Conservation (phyloP, 1,139 yeast species). For the Taiozyma onychis region DNA sequence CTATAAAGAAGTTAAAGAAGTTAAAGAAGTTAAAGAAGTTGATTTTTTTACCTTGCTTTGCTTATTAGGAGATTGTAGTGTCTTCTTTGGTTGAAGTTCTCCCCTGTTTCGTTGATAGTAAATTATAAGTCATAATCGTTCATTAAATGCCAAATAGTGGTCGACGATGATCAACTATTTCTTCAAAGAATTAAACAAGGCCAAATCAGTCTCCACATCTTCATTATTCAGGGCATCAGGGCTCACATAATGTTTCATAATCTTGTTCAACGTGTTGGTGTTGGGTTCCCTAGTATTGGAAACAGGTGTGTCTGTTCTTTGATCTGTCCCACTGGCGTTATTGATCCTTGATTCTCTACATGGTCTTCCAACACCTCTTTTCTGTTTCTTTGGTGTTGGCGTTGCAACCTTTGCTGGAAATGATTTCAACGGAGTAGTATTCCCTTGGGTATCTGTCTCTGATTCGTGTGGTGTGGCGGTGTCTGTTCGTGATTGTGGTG, state of each 20-base stretch:
- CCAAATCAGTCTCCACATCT: constrained; percentile 28
- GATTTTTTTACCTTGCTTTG: too few species aligned
- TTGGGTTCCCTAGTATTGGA: constrained; percentile 5
- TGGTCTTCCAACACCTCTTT: neutral
- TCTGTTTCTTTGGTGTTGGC: neutral
- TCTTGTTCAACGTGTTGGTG: constrained; percentile 16
- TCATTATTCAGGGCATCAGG: constrained; percentile 25
- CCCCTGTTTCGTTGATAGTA: too few species aligned
- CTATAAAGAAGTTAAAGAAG: too few species aligned
- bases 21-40: too few species aligned
- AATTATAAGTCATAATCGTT: too few species aligned
- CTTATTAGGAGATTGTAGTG: too few species aligned
- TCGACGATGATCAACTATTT: neutral
- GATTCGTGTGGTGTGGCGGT: neutral
- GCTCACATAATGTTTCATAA: constrained; percentile 25
- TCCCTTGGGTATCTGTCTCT: neutral
- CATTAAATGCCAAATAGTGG: too few species aligned
- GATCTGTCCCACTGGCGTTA: neutral
- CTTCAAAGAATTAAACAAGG: constrained; percentile 8
- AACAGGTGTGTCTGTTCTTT: neutral
- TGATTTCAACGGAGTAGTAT: too few species aligned
- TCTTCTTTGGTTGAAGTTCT: too few species aligned
- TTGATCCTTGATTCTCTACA: neutral
- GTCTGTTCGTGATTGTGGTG: neutral
- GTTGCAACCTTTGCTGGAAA: neutral